phyloP scores from a whole-genome alignment of 306 rosid species.

The Acacia crassicarpa region DNA sequence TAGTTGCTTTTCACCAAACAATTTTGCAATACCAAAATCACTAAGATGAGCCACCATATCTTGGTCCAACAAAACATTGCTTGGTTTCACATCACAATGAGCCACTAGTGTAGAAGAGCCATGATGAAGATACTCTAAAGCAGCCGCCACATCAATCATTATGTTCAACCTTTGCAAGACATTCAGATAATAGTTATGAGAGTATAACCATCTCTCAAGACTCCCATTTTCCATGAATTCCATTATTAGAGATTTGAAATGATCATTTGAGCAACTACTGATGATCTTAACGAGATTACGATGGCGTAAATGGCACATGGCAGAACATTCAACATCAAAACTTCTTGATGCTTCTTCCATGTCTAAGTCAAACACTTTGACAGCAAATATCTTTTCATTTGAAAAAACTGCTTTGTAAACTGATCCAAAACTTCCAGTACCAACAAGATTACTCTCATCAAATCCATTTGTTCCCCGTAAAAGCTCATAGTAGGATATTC shows the following conservation, averaged over 20 bases:
- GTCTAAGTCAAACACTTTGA: not conserved
- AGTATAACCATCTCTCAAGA: not conserved
- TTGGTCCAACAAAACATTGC: not conserved
- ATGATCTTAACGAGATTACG: not conserved
- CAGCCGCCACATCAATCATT: not conserved
- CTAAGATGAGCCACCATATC: not conserved
- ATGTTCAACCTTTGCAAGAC: not conserved
- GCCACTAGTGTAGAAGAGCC: not conserved
- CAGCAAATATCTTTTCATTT: not conserved
- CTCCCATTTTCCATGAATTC: not conserved
- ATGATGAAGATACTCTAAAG: not conserved
- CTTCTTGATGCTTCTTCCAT: not conserved
- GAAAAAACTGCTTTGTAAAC: not conserved
- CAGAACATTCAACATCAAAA: too few species aligned
- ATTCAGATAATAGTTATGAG: not conserved
- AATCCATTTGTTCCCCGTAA: not conserved
- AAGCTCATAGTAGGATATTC: not conserved
- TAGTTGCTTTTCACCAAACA: conserved; percentile 7
- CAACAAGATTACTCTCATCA: not conserved
- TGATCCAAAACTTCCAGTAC: not conserved
- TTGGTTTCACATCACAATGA: not conserved
- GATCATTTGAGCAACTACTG: not conserved
- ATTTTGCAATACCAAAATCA: not conserved
- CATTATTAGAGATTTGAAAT: too few species aligned
- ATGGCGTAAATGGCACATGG: not conserved